phyloP scores from a whole-genome alignment of 345 rosid species.

The Populus tremula region DNA sequence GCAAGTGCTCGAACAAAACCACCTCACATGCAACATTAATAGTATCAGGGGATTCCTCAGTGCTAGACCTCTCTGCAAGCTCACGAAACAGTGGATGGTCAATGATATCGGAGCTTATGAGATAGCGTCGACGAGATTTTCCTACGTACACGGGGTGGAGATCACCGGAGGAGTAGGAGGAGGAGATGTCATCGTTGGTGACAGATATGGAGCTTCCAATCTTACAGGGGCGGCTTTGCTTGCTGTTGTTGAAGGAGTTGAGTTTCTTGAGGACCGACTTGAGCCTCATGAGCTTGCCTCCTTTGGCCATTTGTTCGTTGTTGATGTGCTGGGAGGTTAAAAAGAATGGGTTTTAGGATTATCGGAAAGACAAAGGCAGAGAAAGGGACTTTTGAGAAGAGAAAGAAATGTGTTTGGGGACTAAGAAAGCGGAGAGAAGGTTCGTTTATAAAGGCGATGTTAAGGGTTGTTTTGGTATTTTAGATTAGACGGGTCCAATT shows the following conservation, averaged over 20 bases:
- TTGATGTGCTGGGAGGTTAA: neutral
- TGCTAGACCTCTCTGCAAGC: conserved; percentile 36
- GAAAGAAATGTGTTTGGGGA: conserved; percentile 3
- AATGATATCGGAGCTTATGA: conserved; percentile 52
- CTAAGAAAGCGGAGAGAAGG: conserved; percentile 30
- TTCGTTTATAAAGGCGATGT: conserved; percentile 34
- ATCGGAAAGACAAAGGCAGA: neutral
- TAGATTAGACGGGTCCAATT: neutral
- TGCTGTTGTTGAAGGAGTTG: conserved; percentile 62
- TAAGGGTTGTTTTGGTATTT: conserved; percentile 22
- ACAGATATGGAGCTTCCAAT: conserved; percentile 39
- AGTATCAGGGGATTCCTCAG: conserved; percentile 23
- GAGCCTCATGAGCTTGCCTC: conserved; percentile 68
- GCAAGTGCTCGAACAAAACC: conserved; percentile 89
- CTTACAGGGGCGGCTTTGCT: conserved; percentile 25
- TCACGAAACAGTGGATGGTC: conserved; percentile 43
- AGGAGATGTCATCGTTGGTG: conserved; percentile 16
- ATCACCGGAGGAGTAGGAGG: conserved; percentile 30
- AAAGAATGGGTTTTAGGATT: neutral
- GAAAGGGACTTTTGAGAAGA: neutral
- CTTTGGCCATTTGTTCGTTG: conserved; percentile 54
- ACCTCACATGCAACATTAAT: conserved; percentile 77
- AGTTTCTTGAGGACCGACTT: conserved; percentile 80
- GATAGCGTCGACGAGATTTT: conserved; percentile 66
- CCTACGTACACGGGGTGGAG: conserved; percentile 80